These are phyloP conservation scores for Myxozyma vanderwaltii DNA, from an alignment of 805 yeast genomes.

Conservation along the genomic window DNA sequence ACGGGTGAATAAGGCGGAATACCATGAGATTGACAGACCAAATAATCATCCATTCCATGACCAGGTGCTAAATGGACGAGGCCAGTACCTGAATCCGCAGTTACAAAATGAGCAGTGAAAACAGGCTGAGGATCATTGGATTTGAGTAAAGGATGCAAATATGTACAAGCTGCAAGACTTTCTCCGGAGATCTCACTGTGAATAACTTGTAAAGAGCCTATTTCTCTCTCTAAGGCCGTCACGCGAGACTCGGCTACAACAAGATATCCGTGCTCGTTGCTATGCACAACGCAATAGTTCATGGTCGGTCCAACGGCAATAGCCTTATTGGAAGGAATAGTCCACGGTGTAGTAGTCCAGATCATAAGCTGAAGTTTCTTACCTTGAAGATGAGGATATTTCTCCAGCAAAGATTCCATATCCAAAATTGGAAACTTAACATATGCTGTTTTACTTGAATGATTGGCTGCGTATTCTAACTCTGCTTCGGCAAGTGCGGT, in stretches of 20 bases:
- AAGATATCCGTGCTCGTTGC: slow-evolving; percentile 47
- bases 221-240: slow-evolving; percentile 41
- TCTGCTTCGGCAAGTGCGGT: slow-evolving; percentile 98
- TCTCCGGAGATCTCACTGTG: slow-evolving; percentile 47
- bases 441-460: slow-evolving; percentile 66
- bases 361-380: slow-evolving; percentile 46
- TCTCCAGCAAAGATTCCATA: slow-evolving; percentile 33
- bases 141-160: slow-evolving; percentile 58
- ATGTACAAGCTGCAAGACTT: slow-evolving; percentile 47
- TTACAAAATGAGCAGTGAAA: slow-evolving; percentile 79
- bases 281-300: slow-evolving; percentile 55
- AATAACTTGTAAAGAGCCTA: slow-evolving; percentile 22
- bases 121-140: slow-evolving; percentile 54
- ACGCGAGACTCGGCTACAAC: slow-evolving; percentile 61
- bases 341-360: slow-evolving; percentile 99
- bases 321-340: slow-evolving; percentile 84
- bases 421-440: slow-evolving; percentile 62
- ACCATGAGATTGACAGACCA: slow-evolving; percentile 60
- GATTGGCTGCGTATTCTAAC: slow-evolving; percentile 77
- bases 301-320: slow-evolving; percentile 66
- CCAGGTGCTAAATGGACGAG: slow-evolving; percentile 97
- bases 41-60: slow-evolving; percentile 92
- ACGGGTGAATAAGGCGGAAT: slow-evolving; percentile 75
- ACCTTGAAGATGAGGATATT: slow-evolving; percentile 7
- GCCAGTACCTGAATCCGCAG: slow-evolving; percentile 84